Conservation (phyloP, 148 eudicot genomes). For the Mesembryanthemum crystallinum region DNA sequence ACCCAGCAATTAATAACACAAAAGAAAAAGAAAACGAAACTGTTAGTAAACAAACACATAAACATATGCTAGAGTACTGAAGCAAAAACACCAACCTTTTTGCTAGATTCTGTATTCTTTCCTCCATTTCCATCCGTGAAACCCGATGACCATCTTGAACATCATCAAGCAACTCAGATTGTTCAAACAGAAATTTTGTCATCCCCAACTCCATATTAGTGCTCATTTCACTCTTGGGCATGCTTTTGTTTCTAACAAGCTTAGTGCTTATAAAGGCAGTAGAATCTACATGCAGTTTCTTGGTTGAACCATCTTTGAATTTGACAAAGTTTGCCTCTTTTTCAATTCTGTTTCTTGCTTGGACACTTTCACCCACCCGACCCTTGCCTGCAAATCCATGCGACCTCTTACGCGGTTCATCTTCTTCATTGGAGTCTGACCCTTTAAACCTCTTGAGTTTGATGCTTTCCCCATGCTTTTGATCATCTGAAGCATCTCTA, state of each 20-base stretch:
- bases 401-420: background rate
- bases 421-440: slow-evolving; percentile 11
- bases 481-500: slow-evolving; percentile 12
- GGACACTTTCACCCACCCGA: background rate
- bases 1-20: background rate
- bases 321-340: slow-evolving; percentile 9
- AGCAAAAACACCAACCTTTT: slow-evolving; percentile 48
- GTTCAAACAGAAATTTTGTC: slow-evolving; percentile 53
- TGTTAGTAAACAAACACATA: background rate
- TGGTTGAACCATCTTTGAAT: slow-evolving; percentile 16
- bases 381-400: slow-evolving; percentile 12
- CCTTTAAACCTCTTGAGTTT: slow-evolving; percentile 12
- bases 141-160: slow-evolving; percentile 49
- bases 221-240: slow-evolving; percentile 22
- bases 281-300: slow-evolving; percentile 10
- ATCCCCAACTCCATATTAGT: slow-evolving; percentile 29
- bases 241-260: slow-evolving; percentile 17
- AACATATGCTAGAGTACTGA: slow-evolving; percentile 7
- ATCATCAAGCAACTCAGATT: slow-evolving; percentile 39
- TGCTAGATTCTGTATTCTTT: slow-evolving; percentile 86
- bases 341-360: slow-evolving; percentile 7
- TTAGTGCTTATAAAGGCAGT: slow-evolving; percentile 20
- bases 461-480: slow-evolving; percentile 1
- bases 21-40: too few species aligned
- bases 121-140: slow-evolving; percentile 78